A percentile compares a stretch with the other conserved stretches of the same genome.
These are phyloP conservation scores for Salpingoeca rosetta DNA, from an alignment of 78 protist genomes.

Conservation along the genomic window DNA sequence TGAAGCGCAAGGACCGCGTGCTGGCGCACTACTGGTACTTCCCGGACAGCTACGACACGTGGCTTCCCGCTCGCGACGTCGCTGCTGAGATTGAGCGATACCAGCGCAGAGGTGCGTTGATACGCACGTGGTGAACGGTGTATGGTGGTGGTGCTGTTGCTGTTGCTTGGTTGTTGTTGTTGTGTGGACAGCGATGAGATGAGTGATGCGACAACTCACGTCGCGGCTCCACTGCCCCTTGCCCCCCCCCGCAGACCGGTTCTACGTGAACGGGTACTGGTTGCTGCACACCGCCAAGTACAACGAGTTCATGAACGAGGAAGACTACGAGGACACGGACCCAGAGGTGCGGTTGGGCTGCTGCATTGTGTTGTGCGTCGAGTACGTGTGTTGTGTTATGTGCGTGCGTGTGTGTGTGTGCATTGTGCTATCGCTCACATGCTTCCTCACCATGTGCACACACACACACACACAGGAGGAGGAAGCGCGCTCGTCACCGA, in stretches of 20 bases:
- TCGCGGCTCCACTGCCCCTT: no score
- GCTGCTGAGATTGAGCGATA: background rate
- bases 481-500: background rate
- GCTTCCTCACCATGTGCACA: background rate
- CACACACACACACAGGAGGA: no score
- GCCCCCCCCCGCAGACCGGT: background rate
- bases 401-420: no score
- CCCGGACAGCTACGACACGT: slow-evolving; percentile 39
- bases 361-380: background rate
- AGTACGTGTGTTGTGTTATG: no score
- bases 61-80: slow-evolving; percentile 5
- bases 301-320: slow-evolving; percentile 55
- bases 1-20: background rate
- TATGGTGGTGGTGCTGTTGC: no score
- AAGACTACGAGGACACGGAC: slow-evolving; percentile 27
- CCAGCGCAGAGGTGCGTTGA: background rate
- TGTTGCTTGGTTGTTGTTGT: no score
- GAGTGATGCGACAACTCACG: no score
- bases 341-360: background rate
- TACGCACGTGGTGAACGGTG: no score
- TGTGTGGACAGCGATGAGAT: no score
- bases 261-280: background rate
- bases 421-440: background rate
- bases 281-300: slow-evolving; percentile 7
- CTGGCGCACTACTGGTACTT: slow-evolving; percentile 38